These are phyloP conservation scores for Hymenoscyphus linearis DNA, from an alignment of 2,329 filamentous ascomycete species.

Conservation along the genomic window DNA sequence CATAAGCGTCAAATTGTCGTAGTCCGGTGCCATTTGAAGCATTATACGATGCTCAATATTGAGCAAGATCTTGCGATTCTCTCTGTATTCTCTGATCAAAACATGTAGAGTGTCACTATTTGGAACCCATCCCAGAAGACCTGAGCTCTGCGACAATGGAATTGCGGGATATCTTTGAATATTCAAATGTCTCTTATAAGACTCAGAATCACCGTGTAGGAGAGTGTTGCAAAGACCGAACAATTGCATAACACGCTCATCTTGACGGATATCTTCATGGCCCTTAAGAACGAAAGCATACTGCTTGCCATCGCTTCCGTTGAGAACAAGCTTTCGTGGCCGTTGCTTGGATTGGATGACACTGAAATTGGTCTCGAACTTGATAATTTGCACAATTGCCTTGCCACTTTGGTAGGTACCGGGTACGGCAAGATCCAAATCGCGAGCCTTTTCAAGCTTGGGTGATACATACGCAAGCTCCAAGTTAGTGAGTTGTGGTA, in stretches of 20 bases:
- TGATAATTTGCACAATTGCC: conserved; percentile 77
- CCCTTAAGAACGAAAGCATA: conserved; percentile 94
- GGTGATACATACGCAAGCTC: conserved; percentile 97
- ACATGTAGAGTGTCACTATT: conserved; percentile 97
- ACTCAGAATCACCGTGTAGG: conserved; percentile 87
- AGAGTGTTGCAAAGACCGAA: conserved; percentile 97
- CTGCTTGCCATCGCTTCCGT: conserved; percentile 79
- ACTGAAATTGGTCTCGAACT: conserved; percentile 82
- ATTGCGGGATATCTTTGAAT: conserved; percentile 97
- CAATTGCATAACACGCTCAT: conserved; percentile 98
- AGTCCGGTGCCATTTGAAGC: conserved; percentile 99
- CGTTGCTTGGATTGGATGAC: conserved; percentile 98
- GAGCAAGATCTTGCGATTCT: conserved; percentile 92
- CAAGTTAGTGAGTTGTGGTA: conserved; percentile 86
- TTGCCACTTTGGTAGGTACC: conserved; percentile 81
- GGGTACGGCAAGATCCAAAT: conserved; percentile 91
- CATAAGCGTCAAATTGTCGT: conserved; percentile 97
- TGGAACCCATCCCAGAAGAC: conserved; percentile 90
- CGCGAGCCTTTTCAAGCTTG: conserved; percentile 76
- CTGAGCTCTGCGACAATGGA: conserved; percentile 91
- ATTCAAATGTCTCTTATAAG: conserved; percentile 92
- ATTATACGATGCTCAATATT: conserved; percentile 99
- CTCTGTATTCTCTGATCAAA: conserved; percentile 93
- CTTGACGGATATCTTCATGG: conserved; percentile 98
- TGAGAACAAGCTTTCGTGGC: conserved; percentile 80